Evolutionary conservation across 2,329 filamentous ascomycete species (phyloP).

Genomic region (Beauveria sp.): DNA sequence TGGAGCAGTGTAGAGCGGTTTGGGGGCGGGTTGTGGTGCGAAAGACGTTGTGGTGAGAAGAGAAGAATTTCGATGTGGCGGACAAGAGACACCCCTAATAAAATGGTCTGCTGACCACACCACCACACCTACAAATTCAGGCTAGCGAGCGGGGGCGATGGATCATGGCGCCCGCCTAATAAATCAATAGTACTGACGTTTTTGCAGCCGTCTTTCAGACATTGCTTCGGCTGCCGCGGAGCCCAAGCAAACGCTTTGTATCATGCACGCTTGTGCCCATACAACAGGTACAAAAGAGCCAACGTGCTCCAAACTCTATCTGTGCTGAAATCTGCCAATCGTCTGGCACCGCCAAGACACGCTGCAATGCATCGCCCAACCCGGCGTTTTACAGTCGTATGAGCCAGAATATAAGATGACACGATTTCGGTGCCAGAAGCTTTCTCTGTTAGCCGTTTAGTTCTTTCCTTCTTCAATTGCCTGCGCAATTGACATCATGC

Average conservation of each 20-base stretch:
- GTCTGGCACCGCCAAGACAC: conserved; percentile 10
- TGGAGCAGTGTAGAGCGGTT: not conserved
- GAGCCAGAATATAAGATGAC: not conserved
- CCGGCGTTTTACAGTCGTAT: not conserved
- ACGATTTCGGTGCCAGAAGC: not conserved
- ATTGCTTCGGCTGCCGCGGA: conserved; percentile 4
- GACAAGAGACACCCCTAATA: not conserved
- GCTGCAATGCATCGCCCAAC: not conserved
- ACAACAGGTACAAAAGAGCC: not conserved
- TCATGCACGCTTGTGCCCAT: not conserved
- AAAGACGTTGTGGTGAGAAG: not conserved
- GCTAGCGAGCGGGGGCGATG: not conserved
- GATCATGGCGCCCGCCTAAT: not conserved
- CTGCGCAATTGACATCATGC: not conserved
- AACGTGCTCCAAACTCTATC: not conserved
- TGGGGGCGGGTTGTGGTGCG: not conserved
- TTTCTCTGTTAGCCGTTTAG: not conserved
- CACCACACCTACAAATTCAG: not conserved
- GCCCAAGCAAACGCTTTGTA: not conserved
- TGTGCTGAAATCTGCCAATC: not conserved
- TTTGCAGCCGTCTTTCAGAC: too few relatives aligned
- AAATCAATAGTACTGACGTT: too few relatives aligned
- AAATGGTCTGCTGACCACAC: conserved; percentile 10
- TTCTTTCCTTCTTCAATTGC: not conserved
- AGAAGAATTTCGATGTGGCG: not conserved